A percentile compares a stretch with the other conserved stretches of the same genome.
These are phyloP conservation scores for Stylonectria norvegica DNA, from an alignment of 2,329 filamentous ascomycete genomes.

Conservation along the genomic window DNA sequence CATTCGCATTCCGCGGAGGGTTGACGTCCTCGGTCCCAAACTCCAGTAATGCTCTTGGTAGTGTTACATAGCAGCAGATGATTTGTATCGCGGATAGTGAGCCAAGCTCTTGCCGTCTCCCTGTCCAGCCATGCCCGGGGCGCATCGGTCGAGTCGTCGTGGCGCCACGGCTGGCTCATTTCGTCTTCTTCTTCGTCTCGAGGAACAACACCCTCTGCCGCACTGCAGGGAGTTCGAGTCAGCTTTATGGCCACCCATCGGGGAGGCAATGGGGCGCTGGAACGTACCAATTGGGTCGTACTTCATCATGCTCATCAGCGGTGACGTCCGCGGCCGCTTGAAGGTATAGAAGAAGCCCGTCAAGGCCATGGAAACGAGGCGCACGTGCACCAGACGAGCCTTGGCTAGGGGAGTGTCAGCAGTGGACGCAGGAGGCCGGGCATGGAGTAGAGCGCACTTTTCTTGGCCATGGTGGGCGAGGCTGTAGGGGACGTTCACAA, in stretches of 20 bases:
- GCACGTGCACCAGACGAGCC: slow-evolving; percentile 87
- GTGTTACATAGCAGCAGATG: slow-evolving; percentile 27
- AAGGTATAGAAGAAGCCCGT: slow-evolving; percentile 97
- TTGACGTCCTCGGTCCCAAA: slow-evolving; percentile 23
- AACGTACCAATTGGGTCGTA: slow-evolving; percentile 88
- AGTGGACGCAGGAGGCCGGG: neutral
- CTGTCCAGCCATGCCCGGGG: slow-evolving; percentile 5
- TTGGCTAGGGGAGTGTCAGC: slow-evolving; percentile 58
- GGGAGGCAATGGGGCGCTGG: neutral
- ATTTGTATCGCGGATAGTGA: slow-evolving; percentile 7
- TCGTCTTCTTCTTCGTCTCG: slow-evolving; percentile 79
- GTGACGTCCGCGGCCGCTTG: slow-evolving; percentile 72
- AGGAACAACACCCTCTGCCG: slow-evolving; percentile 94
- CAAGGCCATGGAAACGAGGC: slow-evolving; percentile 97
- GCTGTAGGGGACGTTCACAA: neutral
- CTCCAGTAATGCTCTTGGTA: slow-evolving; percentile 30
- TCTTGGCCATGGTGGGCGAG: slow-evolving; percentile 27
- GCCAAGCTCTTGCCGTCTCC: slow-evolving; percentile 9
- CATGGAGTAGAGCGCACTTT: slow-evolving; percentile 14
- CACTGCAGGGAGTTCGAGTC: no score
- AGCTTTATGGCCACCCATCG: no score
- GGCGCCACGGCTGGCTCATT: slow-evolving; percentile 35
- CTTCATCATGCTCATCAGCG: slow-evolving; percentile 95
- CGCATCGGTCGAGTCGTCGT: slow-evolving; percentile 12
- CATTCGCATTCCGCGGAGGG: slow-evolving; percentile 19